Conservation (phyloP, 768 basidiomycete genomes). For the Saitozyma podzolica region DNA sequence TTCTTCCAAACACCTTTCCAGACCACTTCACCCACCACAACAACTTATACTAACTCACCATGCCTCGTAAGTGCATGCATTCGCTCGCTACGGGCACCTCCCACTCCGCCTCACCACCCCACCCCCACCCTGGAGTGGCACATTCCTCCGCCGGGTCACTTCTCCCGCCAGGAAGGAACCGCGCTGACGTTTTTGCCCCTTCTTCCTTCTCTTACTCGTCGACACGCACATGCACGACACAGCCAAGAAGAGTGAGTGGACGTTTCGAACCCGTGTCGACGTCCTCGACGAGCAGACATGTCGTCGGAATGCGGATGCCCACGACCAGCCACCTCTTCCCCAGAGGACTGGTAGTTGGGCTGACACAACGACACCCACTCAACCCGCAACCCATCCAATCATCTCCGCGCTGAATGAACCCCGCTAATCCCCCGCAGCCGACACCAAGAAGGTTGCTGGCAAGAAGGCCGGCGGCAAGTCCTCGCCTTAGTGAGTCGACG, state of each 20-base stretch:
- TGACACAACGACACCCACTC: too few relatives aligned
- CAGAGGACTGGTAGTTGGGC: too few relatives aligned
- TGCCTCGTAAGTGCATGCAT: constrained; percentile 47
- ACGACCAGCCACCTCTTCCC: too few relatives aligned
- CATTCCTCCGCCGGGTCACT: neutral
- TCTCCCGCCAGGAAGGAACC: neutral
- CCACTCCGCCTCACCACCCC: neutral
- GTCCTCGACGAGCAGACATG: too few relatives aligned
- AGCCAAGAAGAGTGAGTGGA: constrained; percentile 47
- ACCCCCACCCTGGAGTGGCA: too few relatives aligned
- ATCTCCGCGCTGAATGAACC: neutral
- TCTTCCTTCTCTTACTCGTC: constrained; percentile 7
- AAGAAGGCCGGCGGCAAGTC: constrained; percentile 33
- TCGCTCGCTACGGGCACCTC: neutral
- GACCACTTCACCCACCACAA: constrained; percentile 7
- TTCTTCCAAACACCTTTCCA: constrained; percentile 2
- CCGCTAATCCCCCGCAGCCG: constrained; percentile 12
- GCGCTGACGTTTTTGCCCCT: constrained; percentile 19
- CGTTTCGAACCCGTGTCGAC: too few relatives aligned
- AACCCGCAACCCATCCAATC: too few relatives aligned
- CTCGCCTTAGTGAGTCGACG: constrained; percentile 38
- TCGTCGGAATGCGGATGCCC: too few relatives aligned
- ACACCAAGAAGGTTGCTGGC: constrained; percentile 26
- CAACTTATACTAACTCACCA: constrained; percentile 21
- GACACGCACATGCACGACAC: neutral